Conservation (phyloP, 2,329 filamentous ascomycete genomes). For the Coccinonectria pachysandricola region DNA sequence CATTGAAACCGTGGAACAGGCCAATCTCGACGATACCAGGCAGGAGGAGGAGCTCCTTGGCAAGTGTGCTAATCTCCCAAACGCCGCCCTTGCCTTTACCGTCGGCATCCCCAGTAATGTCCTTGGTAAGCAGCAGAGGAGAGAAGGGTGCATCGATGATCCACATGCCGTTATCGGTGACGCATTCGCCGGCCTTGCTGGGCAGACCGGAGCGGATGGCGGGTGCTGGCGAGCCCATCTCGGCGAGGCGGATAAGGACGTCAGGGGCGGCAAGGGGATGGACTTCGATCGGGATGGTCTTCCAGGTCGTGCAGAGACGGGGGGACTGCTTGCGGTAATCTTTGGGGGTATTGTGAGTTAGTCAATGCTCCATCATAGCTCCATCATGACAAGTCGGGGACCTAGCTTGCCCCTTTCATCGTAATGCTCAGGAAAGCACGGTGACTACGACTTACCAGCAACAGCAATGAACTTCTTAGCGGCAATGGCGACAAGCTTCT, state of each 20-base stretch:
- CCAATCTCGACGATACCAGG: slow-evolving; percentile 87
- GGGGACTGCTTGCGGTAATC: slow-evolving; percentile 85
- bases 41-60: slow-evolving; percentile 65
- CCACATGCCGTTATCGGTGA: slow-evolving; percentile 51
- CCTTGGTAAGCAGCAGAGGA: slow-evolving; percentile 54
- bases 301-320: slow-evolving; percentile 67
- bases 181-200: slow-evolving; percentile 70
- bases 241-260: slow-evolving; percentile 61
- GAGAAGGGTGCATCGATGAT: slow-evolving; percentile 89
- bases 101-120: slow-evolving; percentile 39
- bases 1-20: slow-evolving; percentile 76
- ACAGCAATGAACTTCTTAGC: slow-evolving; percentile 82
- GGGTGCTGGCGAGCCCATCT: slow-evolving; percentile 63
- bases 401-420: slow-evolving; percentile 2
- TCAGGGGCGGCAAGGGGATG: slow-evolving; percentile 72
- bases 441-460: slow-evolving; percentile 47
- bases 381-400: no score
- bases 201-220: slow-evolving; percentile 61
- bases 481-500: slow-evolving; percentile 84
- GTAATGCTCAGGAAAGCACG: slow-evolving; percentile 1
- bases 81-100: slow-evolving; percentile 41
- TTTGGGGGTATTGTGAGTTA: no score
- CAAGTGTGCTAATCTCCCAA: slow-evolving; percentile 73
- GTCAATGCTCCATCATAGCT: no score
- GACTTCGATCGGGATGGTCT: slow-evolving; percentile 85